Base-by-base conservation (phyloP, 495 filamentous ascomycete genomes). In the Penicillium mononematosum region DNA sequence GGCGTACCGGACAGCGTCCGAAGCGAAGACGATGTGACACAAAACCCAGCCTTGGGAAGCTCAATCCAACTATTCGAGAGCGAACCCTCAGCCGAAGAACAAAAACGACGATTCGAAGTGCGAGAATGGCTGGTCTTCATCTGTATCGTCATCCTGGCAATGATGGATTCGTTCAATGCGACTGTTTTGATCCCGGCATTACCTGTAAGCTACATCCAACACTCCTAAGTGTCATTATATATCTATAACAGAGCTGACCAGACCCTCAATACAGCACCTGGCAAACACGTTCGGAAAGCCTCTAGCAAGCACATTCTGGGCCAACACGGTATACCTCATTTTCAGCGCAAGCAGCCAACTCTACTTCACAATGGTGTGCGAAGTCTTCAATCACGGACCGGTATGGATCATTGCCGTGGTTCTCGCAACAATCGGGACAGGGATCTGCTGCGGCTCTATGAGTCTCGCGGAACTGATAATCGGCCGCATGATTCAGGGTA, bases 401-500 rank as follows among this genome's bases (percentile, higher is more conserved):
- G 60, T 85, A 22, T 74, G 87, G 56, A 72, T 83, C 25, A 51
- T 80, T 16, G 76, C 80, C 6, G 63, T 80, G 0, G 60, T 79
- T 1, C 70, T 84, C 43, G 85, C 88, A 57, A 77, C 76, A 9
- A 74, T 75, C 17, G 87, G 87, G 0, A 80, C 85, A 2, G 77
- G 88, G 5, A 68, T 88, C 24, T 80, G 79, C 45, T 83, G 78
- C 5, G 69, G 87, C 5, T 80, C 87, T 0, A 74, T 80, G 50
- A 79, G 80, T 60, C 84, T 91, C 46, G 75, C 75, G 7, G 65
- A 82, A 22, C 74, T 92, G 36, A 76, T 91, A 20, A 72, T 84
- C 42, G 87, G 88, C 7, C 80, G 88, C 20, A 74, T 80, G 3
- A 71, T 91, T 14, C 88, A 91, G 52, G 88, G 88, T 19, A 72